Evolutionary conservation across 2,329 filamentous ascomycete genomes (phyloP).

Genomic region (Penicillium sp.): DNA sequence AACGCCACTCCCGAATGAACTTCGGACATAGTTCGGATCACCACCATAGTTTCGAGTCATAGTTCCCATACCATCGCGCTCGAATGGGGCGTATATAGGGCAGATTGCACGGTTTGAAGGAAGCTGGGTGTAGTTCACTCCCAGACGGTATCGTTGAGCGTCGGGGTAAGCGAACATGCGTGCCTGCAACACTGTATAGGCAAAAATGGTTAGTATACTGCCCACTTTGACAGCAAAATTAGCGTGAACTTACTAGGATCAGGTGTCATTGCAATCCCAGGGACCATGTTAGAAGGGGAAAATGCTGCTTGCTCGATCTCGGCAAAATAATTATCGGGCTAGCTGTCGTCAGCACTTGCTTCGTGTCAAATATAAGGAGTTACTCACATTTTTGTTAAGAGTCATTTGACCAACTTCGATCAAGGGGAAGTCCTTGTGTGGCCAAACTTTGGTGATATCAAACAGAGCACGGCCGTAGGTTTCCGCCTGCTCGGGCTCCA

Average conservation of each 20-base stretch:
- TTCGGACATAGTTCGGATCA: constrained; percentile 55
- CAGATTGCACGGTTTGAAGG: constrained; percentile 38
- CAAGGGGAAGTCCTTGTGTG: constrained; percentile 51
- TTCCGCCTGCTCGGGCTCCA: constrained; percentile 53
- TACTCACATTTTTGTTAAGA: constrained; percentile 49
- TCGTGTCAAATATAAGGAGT: neutral
- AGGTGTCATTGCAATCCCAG: constrained; percentile 60
- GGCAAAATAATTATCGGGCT: constrained; percentile 56
- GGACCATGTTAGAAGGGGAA: constrained; percentile 62
- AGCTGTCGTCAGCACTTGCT: constrained; percentile 8
- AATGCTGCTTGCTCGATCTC: constrained; percentile 68
- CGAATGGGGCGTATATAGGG: constrained; percentile 53
- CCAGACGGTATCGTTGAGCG: constrained; percentile 43
- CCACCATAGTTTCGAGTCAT: constrained; percentile 56
- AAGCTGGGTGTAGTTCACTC: constrained; percentile 42
- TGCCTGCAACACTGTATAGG: constrained; percentile 53
- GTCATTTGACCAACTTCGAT: constrained; percentile 51
- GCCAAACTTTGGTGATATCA: constrained; percentile 58
- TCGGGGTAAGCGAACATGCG: constrained; percentile 62
- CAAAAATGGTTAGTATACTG: neutral
- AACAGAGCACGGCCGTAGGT: constrained; percentile 52
- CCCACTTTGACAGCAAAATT: neutral
- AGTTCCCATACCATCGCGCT: constrained; percentile 40
- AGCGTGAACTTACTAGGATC: constrained; percentile 49
- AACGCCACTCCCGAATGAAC: constrained; percentile 22